Evolutionary conservation across 225 moss, liverwort and hornwort genomes (phyloP).

Genomic region (Anthoceros angustus): DNA sequence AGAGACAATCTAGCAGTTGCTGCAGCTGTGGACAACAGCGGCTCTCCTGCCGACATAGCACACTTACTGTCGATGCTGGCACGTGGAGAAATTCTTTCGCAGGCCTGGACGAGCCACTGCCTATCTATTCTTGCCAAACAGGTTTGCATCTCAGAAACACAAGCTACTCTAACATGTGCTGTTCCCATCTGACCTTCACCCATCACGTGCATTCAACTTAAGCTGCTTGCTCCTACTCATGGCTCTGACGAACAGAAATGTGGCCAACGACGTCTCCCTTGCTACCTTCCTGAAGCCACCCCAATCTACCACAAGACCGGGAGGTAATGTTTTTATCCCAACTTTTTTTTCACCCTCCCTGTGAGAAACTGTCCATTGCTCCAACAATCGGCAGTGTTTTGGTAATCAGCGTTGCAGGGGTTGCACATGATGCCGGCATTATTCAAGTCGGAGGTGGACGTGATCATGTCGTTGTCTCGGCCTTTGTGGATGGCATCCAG

Average conservation of each 20-base stretch:
- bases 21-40: not conserved
- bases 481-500: conserved; percentile 1
- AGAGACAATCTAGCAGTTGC: conserved; percentile 5
- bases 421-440: not conserved
- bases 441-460: not conserved
- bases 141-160: not conserved
- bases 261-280: not conserved
- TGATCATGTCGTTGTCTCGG: conserved; percentile 1
- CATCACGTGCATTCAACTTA: not conserved
- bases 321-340: not conserved
- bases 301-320: not conserved
- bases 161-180: not conserved
- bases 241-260: not conserved
- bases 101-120: not conserved
- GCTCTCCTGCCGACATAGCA: not conserved
- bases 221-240: not conserved
- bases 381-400: not conserved
- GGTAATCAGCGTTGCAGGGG: not conserved
- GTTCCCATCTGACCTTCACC: no score
- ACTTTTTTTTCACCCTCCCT: not conserved
- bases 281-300: not conserved
- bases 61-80: not conserved
- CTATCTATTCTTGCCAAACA: not conserved
- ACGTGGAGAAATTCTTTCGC: conserved; percentile 2
- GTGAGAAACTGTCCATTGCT: not conserved